phyloP scores from a whole-genome alignment of 2,329 filamentous ascomycete species.

The Paraphoma chrysanthemicola region DNA sequence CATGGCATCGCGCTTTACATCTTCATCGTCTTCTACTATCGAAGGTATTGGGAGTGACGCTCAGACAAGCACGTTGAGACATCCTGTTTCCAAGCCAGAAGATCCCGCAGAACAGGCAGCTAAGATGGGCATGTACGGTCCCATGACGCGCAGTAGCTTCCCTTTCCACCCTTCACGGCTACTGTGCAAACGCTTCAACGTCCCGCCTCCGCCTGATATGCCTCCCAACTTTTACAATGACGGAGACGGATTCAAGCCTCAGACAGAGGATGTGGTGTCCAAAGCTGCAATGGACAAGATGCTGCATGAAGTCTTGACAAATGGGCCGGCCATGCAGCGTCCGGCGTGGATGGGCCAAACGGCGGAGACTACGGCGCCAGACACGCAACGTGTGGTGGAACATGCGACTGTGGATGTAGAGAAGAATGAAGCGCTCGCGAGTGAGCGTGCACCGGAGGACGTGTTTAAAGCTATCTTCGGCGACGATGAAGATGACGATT shows the following conservation, averaged over 20 bases:
- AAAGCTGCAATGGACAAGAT: conserved; percentile 58
- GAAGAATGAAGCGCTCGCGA: conserved; percentile 79
- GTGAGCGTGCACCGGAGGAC: conserved; percentile 75
- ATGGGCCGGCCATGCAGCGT: conserved; percentile 35
- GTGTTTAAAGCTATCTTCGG: conserved; percentile 95
- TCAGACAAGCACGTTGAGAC: conserved; percentile 51
- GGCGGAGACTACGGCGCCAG: background rate
- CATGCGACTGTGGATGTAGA: conserved; percentile 68
- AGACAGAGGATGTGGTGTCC: conserved; percentile 57
- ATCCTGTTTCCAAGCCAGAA: conserved; percentile 63
- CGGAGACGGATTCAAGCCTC: conserved; percentile 32
- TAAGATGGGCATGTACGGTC: conserved; percentile 89
- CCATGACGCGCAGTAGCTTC: conserved; percentile 75
- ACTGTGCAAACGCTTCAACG: conserved; percentile 93
- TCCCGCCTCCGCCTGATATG: conserved; percentile 75
- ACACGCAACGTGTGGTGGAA: conserved; percentile 2
- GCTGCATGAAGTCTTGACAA: conserved; percentile 37
- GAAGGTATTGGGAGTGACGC: conserved; percentile 13
- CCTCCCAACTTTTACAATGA: conserved; percentile 54
- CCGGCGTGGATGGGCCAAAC: conserved; percentile 36
- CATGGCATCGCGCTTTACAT: conserved; percentile 93
- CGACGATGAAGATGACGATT: conserved; percentile 70
- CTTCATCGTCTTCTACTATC: conserved; percentile 52
- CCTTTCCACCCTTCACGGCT: conserved; percentile 83
- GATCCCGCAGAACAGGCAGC: conserved; percentile 88